Evolutionary conservation across 1,139 yeast genomes (phyloP).

Genomic region (Arxiozyma slooffiae): DNA sequence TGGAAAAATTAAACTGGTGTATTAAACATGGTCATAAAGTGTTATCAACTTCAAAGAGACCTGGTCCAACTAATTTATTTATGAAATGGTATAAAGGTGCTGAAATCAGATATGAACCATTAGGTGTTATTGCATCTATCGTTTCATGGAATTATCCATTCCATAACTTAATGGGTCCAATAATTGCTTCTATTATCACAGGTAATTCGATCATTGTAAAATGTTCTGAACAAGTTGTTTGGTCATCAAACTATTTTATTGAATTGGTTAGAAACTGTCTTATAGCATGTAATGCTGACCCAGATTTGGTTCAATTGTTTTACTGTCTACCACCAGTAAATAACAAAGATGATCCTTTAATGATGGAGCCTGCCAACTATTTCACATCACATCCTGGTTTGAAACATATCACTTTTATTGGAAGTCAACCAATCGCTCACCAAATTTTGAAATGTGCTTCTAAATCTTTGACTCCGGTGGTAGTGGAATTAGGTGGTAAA

Average conservation of each 20-base stretch:
- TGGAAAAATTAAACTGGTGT: conserved; percentile 88
- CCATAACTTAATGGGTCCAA: conserved; percentile 87
- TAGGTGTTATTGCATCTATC: conserved; percentile 80
- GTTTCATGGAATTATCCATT: conserved; percentile 96
- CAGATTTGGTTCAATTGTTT: conserved; percentile 73
- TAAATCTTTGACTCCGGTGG: conserved; percentile 77
- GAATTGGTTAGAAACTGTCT: conserved; percentile 62
- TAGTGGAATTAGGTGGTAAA: conserved; percentile 91
- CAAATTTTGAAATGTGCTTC: conserved; percentile 77
- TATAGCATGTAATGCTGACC: conserved; percentile 62
- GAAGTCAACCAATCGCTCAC: conserved; percentile 90
- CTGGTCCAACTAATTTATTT: conserved; percentile 77
- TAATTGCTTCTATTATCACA: conserved; percentile 75
- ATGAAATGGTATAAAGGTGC: conserved; percentile 75
- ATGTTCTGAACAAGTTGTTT: conserved; percentile 90
- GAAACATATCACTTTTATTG: conserved; percentile 85
- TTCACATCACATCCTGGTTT: conserved; percentile 76
- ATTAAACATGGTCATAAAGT: conserved; percentile 70
- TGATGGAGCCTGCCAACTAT: conserved; percentile 64
- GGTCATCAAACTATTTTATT: conserved; percentile 82
- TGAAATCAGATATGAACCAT: conserved; percentile 85
- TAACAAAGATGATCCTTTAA: background rate
- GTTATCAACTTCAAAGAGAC: conserved; percentile 61
- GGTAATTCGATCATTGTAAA: conserved; percentile 88
- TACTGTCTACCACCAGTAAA: conserved; percentile 34